Evolutionary conservation across 495 filamentous ascomycete genomes (phyloP).

Genomic region (Cladorrhinum samala): DNA sequence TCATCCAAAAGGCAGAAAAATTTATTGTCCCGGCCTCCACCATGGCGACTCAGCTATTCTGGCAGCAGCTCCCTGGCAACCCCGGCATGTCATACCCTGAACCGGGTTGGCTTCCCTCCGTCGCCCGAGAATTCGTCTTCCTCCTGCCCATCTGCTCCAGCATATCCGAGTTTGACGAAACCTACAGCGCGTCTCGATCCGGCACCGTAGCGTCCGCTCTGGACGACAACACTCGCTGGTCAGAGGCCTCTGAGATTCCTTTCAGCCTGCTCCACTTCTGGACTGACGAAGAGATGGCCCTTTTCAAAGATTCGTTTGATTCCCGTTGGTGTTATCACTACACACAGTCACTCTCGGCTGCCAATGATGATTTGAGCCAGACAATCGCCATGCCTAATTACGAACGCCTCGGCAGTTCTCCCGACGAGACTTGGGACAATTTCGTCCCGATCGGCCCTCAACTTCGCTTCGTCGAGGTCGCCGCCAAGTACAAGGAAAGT

Average conservation of each 20-base stretch:
- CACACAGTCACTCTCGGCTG: not conserved
- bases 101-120: not conserved
- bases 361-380: not conserved
- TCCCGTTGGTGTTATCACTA: not conserved
- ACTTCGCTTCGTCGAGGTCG: not conserved
- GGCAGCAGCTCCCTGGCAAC: not conserved
- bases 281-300: not conserved
- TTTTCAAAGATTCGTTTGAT: not conserved
- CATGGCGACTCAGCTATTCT: not conserved
- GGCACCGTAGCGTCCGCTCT: not conserved
- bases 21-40: not conserved
- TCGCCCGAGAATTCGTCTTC: not conserved
- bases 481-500: too few relatives aligned
- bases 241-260: not conserved
- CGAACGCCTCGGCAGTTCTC: too few relatives aligned
- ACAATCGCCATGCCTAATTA: not conserved
- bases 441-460: too few relatives aligned
- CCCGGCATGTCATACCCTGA: not conserved
- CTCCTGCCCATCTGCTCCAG: not conserved
- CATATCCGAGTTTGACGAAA: not conserved
- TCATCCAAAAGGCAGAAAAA: not conserved
- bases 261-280: not conserved
- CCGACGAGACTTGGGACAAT: not conserved
- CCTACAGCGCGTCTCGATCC: not conserved
- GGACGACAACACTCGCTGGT: not conserved